Conservation (phyloP, 768 basidiomycete genomes). For the Leucocoprinus leucothites region DNA sequence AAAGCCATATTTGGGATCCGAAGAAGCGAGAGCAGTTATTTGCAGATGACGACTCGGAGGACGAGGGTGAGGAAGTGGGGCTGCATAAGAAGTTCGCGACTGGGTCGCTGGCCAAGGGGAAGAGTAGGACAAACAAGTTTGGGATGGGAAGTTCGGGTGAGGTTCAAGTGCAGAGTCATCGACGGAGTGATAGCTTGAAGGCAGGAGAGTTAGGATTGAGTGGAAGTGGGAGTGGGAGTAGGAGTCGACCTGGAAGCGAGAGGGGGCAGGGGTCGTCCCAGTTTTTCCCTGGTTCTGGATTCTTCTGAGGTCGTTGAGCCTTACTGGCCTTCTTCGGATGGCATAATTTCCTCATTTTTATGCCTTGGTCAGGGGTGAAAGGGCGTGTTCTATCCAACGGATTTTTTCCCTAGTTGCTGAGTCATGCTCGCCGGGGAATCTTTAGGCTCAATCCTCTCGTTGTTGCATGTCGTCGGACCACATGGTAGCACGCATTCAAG, state of each 20-base stretch:
- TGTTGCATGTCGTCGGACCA: no score
- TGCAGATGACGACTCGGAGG: constrained; percentile 11
- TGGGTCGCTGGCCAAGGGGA: constrained; percentile 3
- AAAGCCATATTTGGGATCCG: constrained; percentile 31
- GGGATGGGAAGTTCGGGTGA: background rate
- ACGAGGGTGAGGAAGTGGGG: constrained; percentile 13
- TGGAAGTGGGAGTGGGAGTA: background rate
- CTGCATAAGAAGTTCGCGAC: constrained; percentile 12
- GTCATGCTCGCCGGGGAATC: no score
- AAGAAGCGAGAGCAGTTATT: constrained; percentile 19
- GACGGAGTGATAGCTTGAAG: constrained; percentile 5
- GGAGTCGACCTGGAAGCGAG: constrained; percentile 5
- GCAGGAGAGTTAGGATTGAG: background rate
- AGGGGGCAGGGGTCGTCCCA: constrained; percentile 25
- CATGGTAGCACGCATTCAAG: no score
- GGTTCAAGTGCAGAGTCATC: background rate
- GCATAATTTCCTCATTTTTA: no score
- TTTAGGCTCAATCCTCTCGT: no score
- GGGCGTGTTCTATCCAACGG: no score
- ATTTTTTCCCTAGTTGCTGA: no score
- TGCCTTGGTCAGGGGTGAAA: no score
- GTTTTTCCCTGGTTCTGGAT: constrained; percentile 37
- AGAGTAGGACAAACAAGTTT: constrained; percentile 3
- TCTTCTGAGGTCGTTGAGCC: constrained; percentile 20
- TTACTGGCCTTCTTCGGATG: no score